phyloP scores from a whole-genome alignment of 148 eudicot species.

The Drosera capensis region DNA sequence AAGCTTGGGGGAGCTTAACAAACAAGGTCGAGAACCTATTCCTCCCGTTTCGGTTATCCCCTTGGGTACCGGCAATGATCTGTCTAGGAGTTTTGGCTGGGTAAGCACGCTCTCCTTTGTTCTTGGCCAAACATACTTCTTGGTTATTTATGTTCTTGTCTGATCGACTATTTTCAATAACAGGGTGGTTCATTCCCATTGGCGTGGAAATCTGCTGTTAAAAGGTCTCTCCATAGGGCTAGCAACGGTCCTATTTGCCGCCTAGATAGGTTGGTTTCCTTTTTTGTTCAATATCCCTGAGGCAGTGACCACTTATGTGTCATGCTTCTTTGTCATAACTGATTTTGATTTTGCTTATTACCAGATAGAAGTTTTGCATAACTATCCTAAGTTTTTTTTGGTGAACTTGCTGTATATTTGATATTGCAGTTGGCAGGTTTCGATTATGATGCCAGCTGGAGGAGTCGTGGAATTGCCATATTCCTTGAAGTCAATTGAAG shows the following conservation, averaged over 20 bases:
- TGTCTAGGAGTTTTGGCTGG: slow-evolving; percentile 97
- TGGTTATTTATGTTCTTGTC: neutral
- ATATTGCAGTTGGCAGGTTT: slow-evolving; percentile 62
- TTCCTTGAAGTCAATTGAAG: slow-evolving; percentile 49
- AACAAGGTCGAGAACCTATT: slow-evolving; percentile 55
- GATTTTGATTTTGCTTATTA: neutral
- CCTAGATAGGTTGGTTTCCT: slow-evolving; percentile 52
- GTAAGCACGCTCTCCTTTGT: slow-evolving; percentile 24
- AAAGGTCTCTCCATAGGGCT: slow-evolving; percentile 63
- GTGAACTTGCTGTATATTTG: neutral
- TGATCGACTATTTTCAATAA: neutral
- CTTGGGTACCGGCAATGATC: slow-evolving; percentile 96
- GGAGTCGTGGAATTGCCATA: slow-evolving; percentile 41
- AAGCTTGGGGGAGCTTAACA: slow-evolving; percentile 73
- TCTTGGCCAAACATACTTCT: neutral
- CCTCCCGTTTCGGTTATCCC: slow-evolving; percentile 92
- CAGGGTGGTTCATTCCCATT: slow-evolving; percentile 98
- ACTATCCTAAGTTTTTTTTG: neutral
- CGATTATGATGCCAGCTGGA: slow-evolving; percentile 64
- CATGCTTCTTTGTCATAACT: too few relatives aligned
- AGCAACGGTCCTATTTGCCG: slow-evolving; percentile 31
- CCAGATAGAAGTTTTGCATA: neutral
- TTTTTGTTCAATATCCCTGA: neutral
- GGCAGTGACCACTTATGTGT: too few relatives aligned
- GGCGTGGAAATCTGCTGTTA: slow-evolving; percentile 84